Base-by-base conservation (phyloP, 352 stramenopile genomes). In the Pythium brachiatum region DNA sequence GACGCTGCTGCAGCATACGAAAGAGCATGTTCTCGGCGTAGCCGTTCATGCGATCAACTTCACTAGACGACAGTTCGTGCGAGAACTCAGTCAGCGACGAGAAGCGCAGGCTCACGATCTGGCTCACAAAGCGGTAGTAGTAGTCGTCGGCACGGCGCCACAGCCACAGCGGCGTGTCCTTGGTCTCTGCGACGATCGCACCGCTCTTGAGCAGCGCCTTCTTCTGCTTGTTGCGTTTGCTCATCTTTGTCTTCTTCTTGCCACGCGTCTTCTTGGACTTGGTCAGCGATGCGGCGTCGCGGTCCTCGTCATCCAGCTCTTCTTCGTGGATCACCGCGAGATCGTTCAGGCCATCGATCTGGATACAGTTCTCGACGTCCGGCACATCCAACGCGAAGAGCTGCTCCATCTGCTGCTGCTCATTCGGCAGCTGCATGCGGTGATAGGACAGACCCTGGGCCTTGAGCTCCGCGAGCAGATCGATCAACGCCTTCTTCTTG, bases 401-500 rank as follows among this genome's bases (percentile, higher is more conserved):
- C 57, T 86, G 79, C 51, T 92, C 76, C 47, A 94, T 94, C 20
- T 88, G 73, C 34, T 92, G 83, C 58, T 91, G 81, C 53, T 96
- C 71, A 16, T 66, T 43, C 11, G 87, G 87, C 11, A 94, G 56
- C 29, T 93, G 85, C 48, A 87, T 76, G 56, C 85, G 82, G 48
- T 94, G 83, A 60, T 90, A 89, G 20, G 62, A 62, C 63, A 97
- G 80, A 0, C 92, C 94, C 23, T 97, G 87, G 1, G 76, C 74
- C 56, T 95, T 92, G 2, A 98, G 69, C 57, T 93, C 92, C 12
- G 74, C 68, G 7, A 99, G 86, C 20, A 99, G 72, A 64, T 99
- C 97, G 25, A 98, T 86, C 6, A 99, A 72, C 16, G 97, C 97
- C 60, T 98, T 91, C 79, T 99, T 97, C 75, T 99, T 99, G 25